Percentiles rank a stretch among this genome's conserved stretches.
Conservation (phyloP, 139 green algal species). For the Gonium pectorale region DNA sequence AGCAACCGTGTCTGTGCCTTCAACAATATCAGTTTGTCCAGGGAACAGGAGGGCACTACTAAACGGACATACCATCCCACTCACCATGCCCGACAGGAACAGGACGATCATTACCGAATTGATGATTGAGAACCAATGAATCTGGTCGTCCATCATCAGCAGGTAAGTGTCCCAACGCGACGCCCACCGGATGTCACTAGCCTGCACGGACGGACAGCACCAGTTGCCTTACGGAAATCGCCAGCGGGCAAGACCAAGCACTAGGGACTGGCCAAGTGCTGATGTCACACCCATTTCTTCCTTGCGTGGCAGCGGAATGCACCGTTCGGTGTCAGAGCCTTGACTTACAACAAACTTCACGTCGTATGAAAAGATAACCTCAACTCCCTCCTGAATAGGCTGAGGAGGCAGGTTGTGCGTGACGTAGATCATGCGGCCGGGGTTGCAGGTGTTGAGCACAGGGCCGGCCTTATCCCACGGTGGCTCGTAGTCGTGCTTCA, state of each 20-base stretch:
- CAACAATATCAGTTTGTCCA: no score
- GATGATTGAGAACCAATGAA: constrained; percentile 99
- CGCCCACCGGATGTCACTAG: constrained; percentile 93
- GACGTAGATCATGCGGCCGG: constrained; percentile 83
- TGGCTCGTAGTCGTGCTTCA: constrained; percentile 93
- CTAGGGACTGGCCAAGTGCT: no score
- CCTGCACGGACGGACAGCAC: constrained; percentile 47
- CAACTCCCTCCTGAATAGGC: constrained; percentile 82
- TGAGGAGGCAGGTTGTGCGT: constrained; percentile 81
- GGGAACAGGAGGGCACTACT: no score
- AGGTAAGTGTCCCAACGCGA: constrained; percentile 99
- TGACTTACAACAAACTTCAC: constrained; percentile 85
- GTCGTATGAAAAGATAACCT: constrained; percentile 99
- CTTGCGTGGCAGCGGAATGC: neutral
- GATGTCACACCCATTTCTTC: no score
- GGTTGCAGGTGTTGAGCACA: constrained; percentile 93
- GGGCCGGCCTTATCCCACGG: constrained; percentile 75
- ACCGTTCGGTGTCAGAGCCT: neutral
- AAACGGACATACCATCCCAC: neutral
- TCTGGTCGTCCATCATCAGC: constrained; percentile 95
- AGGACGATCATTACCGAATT: constrained; percentile 99
- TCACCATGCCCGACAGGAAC: constrained; percentile 97
- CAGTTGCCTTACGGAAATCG: no score
- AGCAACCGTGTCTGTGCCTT: no score
- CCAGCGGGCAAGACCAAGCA: no score